phyloP scores from a whole-genome alignment of 345 rosid genomes.

The Eucalyptus tenuipes region DNA sequence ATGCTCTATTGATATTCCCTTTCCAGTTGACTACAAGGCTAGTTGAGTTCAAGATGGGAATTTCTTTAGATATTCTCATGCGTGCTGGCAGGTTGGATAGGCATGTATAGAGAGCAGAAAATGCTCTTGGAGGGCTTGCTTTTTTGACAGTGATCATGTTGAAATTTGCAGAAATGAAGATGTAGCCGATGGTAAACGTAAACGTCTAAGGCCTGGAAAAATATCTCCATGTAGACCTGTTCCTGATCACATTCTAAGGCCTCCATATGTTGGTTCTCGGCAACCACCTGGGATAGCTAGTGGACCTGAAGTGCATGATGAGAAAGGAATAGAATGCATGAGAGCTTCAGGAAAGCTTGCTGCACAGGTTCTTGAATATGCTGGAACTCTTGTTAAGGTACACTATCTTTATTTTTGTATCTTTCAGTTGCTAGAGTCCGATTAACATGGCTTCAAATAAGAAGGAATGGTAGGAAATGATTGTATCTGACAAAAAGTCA shows the following conservation, averaged over 20 bases:
- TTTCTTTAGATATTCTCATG: background rate
- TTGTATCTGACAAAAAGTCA: background rate
- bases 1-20: background rate
- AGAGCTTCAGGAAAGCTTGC: constrained; percentile 92
- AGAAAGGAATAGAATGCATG: constrained; percentile 70
- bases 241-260: constrained; percentile 51
- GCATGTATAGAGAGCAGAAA: background rate
- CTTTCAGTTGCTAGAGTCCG: background rate
- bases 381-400: constrained; percentile 85
- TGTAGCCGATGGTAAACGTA: constrained; percentile 32
- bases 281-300: constrained; percentile 56
- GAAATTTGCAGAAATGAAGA: constrained; percentile 31
- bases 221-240: constrained; percentile 67
- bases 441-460: background rate
- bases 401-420: background rate
- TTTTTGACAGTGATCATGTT: background rate
- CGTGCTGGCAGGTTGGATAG: background rate
- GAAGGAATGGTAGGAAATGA: background rate
- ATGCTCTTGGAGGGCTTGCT: background rate
- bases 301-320: constrained; percentile 68
- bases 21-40: background rate
- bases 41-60: background rate
- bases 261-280: constrained; percentile 53
- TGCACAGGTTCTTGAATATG: constrained; percentile 68
- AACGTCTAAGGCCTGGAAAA: constrained; percentile 54